Base-by-base conservation (phyloP, 2,329 filamentous ascomycete species). In the Arthrobotrys sphaeroides region DNA sequence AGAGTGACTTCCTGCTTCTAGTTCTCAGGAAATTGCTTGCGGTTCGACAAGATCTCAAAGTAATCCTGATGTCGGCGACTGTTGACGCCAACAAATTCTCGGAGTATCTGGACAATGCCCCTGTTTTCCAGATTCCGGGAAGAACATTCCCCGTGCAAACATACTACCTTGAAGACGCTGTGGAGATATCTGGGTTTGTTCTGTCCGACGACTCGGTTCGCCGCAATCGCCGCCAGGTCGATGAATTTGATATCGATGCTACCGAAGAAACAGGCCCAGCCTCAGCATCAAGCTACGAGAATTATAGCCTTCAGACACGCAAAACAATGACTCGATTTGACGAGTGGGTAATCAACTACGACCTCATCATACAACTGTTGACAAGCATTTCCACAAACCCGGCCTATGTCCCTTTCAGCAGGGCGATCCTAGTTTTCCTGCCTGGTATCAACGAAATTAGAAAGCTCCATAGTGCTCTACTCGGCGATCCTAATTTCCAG, bases 61-160 rank as follows among this genome's bases (percentile, higher is more conserved):
- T 99, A 18, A 87, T 99, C 38, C 87, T 99, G 53, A 99, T 99
- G 95, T 98, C 94, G 78, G 95, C 95, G 9, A 99, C 95, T 0
- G 93, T 99, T 5, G 93, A 99, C 82, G 93, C 95, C 0, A 90
- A 94, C 73, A 90, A 90, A 13, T 97, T 99, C 81, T 97, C 95
- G 0, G 88, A 88, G 9, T 99, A 98, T 81, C 87, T 99, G 1
- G 90, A 90, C 66, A 89, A 90, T 3, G 94, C 94, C 0, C 94
- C 94, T 0, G 89, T 98, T 42, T 85, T 99, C 64, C 93, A 91
- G 73, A 93, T 99, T 12, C 95, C 95, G 1, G 95, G 95, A 0
- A 89, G 95, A 51, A 98, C 94, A 0, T 99, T 96, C 80, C 94
- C 95, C 0, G 95, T 99, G 1, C 87, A 92, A 79, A 92, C 94